Conservation (phyloP, 768 basidiomycete genomes). For the Galerina sulciceps region DNA sequence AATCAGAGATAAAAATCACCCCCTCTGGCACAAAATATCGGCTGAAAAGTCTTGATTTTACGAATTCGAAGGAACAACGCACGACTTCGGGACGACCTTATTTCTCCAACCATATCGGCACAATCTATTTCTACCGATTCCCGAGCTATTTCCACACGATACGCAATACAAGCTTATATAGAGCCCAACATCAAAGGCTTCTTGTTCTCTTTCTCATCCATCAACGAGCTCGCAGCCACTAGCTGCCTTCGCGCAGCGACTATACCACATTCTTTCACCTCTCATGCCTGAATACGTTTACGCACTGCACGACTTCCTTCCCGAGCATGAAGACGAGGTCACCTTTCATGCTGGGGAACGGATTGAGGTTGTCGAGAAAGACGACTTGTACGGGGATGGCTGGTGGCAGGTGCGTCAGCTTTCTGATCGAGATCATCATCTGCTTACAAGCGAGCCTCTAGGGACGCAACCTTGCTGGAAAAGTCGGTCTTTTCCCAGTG, state of each 20-base stretch:
- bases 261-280: slow-evolving; percentile 12
- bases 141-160: slow-evolving; percentile 14
- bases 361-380: slow-evolving; percentile 91
- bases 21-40: background rate
- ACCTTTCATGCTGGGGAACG: slow-evolving; percentile 82
- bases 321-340: slow-evolving; percentile 95
- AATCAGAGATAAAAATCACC: background rate
- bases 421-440: background rate
- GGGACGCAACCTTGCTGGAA: slow-evolving; percentile 85
- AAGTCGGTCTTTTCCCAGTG: slow-evolving; percentile 89
- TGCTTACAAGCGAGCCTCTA: slow-evolving; percentile 30
- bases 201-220: slow-evolving; percentile 5
- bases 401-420: slow-evolving; percentile 76
- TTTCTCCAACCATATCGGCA: background rate
- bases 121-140: slow-evolving; percentile 9
- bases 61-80: background rate
- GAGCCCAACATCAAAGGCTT: slow-evolving; percentile 9
- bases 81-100: slow-evolving; percentile 1
- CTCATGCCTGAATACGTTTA: slow-evolving; percentile 84
- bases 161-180: slow-evolving; percentile 5
- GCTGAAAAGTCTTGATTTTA: background rate
- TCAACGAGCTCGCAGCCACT: background rate
- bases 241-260: slow-evolving; percentile 3
- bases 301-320: slow-evolving; percentile 84
- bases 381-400: slow-evolving; percentile 91